Evolutionary conservation across 2,329 filamentous ascomycete genomes (phyloP).

Genomic region (Onygenales sp.): DNA sequence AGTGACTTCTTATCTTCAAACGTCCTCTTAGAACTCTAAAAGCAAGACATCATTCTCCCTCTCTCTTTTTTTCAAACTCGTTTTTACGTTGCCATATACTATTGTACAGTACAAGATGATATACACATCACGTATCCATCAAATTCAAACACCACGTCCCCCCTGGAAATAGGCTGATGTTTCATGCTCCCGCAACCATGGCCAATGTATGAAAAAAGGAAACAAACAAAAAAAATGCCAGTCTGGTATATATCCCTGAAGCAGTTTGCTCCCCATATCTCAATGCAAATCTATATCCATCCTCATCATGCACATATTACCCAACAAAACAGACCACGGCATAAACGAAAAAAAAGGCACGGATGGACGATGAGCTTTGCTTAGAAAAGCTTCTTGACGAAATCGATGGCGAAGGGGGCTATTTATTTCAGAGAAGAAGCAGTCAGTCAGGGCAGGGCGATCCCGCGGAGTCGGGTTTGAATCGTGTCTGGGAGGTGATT

Average conservation of each 20-base stretch:
- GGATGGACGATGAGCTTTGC: neutral
- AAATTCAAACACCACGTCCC: neutral
- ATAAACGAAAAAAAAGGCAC: neutral
- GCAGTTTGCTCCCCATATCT: neutral
- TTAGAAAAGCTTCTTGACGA: slow-evolving; percentile 39
- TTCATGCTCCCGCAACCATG: too few relatives aligned
- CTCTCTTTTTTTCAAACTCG: neutral
- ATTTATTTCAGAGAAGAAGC: neutral
- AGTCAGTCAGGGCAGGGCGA: neutral
- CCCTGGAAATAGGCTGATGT: too few relatives aligned
- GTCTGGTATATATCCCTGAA: too few relatives aligned
- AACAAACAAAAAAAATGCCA: too few relatives aligned
- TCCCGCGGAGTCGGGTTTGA: neutral
- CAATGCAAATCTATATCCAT: neutral
- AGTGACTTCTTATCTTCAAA: neutral
- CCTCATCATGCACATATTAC: neutral
- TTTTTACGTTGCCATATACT: slow-evolving; percentile 1
- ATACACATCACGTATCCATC: neutral
- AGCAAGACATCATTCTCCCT: neutral
- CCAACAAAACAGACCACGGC: neutral
- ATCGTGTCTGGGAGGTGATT: neutral
- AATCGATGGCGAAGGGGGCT: slow-evolving; percentile 43
- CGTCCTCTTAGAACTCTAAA: neutral
- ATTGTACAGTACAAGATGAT: slow-evolving; percentile 4
- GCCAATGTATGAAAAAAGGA: too few relatives aligned